These are phyloP conservation scores for Solanum okadae DNA, from an alignment of 257 asterid species.

Conservation along the genomic window DNA sequence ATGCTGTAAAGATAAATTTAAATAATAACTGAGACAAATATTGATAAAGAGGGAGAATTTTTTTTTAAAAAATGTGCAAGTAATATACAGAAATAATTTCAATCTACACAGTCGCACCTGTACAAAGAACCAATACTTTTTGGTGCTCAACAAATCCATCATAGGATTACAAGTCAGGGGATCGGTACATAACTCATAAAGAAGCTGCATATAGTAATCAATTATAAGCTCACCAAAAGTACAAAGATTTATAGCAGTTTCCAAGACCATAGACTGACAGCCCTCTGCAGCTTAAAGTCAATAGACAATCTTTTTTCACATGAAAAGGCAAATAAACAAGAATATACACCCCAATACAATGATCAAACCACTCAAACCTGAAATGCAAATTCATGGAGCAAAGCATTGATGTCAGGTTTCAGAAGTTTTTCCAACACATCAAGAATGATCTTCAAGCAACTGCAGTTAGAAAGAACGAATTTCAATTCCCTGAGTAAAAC, in stretches of 20 bases:
- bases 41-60: not conserved
- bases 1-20: slow-evolving; percentile 39
- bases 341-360: not conserved
- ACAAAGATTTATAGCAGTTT: not conserved
- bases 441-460: slow-evolving; percentile 96
- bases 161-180: slow-evolving; percentile 76
- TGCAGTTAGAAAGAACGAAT: slow-evolving; percentile 18
- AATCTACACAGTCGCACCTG: slow-evolving; percentile 36
- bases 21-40: not conserved
- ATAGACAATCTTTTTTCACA: not conserved
- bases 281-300: not conserved
- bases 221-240: slow-evolving; percentile 14
- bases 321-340: not conserved
- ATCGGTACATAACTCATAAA: slow-evolving; percentile 74
- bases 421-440: slow-evolving; percentile 68
- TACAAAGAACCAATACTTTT: slow-evolving; percentile 74
- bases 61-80: not conserved
- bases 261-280: not conserved
- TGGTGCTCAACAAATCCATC: slow-evolving; percentile 71
- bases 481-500: slow-evolving; percentile 6
- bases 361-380: slow-evolving; percentile 42
- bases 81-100: not conserved
- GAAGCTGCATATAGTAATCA: slow-evolving; percentile 51
- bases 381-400: slow-evolving; percentile 91
- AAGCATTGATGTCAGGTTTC: slow-evolving; percentile 77